Conservation (phyloP, 192 early-diverging fungal species). For the Spizellomyces punctatus region DNA sequence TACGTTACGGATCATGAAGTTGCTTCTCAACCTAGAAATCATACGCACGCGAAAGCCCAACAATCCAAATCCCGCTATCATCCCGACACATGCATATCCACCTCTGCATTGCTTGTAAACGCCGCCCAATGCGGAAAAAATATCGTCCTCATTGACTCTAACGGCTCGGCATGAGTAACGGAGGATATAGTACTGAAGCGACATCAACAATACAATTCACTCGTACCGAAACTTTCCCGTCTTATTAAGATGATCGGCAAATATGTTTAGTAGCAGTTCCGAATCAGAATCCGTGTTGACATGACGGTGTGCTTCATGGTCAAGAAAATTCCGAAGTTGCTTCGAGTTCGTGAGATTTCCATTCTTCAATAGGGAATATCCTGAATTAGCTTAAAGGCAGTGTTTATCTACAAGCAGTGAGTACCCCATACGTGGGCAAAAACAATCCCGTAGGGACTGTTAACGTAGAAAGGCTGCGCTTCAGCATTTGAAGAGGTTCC, state of each 20-base stretch:
- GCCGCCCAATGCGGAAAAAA: conserved; percentile 87
- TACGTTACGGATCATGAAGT: background rate
- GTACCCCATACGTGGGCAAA: conserved; percentile 81
- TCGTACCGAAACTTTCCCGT: conserved; percentile 88
- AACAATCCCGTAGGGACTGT: conserved; percentile 97
- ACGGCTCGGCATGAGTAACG: background rate
- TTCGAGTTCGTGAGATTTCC: conserved; percentile 96
- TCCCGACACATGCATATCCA: conserved; percentile 92
- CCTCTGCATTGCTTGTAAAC: conserved; percentile 84
- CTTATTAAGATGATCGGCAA: conserved; percentile 95
- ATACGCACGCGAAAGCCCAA: conserved; percentile 69
- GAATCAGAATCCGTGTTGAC: conserved; percentile 99
- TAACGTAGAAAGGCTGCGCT: conserved; percentile 99
- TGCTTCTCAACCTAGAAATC: conserved; percentile 15
- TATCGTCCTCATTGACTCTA: conserved; percentile 98
- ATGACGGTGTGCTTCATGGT: conserved; percentile 95
- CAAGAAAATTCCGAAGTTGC: conserved; percentile 86
- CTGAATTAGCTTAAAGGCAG: background rate
- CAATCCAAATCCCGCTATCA: conserved; percentile 98
- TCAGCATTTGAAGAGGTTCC: conserved; percentile 95
- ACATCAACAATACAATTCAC: background rate
- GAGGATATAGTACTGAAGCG: background rate
- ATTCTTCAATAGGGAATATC: conserved; percentile 63
- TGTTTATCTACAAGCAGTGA: background rate
- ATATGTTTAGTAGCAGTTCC: conserved; percentile 95